Percentiles rank a stretch among this genome's conserved stretches.
Conservation (phyloP, 2,329 filamentous ascomycete species). For the Beauveria brongniartii region DNA sequence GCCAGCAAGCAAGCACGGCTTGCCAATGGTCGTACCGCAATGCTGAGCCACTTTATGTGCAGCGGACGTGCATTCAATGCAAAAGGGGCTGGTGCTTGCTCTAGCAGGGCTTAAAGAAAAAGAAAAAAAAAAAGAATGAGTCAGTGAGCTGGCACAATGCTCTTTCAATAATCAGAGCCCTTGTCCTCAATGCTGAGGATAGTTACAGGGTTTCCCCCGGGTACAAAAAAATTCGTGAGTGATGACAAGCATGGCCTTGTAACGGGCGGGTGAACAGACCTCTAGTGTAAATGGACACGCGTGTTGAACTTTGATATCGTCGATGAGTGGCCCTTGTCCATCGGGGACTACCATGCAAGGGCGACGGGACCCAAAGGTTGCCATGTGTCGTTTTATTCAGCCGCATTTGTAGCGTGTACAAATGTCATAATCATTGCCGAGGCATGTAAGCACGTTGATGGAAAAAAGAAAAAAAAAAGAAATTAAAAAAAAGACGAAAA, state of each 20-base stretch:
- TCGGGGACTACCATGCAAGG: neutral
- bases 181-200: too few species aligned
- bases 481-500: neutral
- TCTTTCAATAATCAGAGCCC: too few species aligned
- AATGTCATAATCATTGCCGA: neutral
- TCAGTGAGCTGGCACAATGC: neutral
- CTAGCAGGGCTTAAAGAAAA: too few species aligned
- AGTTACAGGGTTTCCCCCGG: neutral
- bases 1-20: neutral
- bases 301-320: neutral
- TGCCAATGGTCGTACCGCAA: neutral
- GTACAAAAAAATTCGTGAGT: neutral
- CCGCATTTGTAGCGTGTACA: too few species aligned
- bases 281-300: neutral
- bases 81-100: neutral
- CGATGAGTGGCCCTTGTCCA: neutral
- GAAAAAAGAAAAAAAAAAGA: too few species aligned
- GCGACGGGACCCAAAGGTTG: neutral
- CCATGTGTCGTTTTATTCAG: neutral
- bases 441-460: too few species aligned
- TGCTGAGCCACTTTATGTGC: neutral
- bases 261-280: neutral
- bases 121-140: too few species aligned
- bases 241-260: neutral
- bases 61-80: slow-evolving; percentile 7